Evolutionary conservation across 23 red algal genomes (phyloP).

Genomic region (Chondrus crispus): DNA sequence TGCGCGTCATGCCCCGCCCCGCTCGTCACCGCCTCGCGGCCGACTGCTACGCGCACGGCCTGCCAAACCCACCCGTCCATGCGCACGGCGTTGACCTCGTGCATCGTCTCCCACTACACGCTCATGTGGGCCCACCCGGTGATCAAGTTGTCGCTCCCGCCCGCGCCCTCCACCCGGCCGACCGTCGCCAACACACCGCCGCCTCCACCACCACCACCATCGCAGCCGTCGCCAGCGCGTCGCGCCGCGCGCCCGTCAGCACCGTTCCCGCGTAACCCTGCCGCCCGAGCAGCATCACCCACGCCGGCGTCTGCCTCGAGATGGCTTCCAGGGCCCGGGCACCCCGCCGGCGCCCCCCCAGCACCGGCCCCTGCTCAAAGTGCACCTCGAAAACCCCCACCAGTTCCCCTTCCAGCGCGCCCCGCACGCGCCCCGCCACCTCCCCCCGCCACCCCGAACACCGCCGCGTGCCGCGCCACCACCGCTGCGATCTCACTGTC

Average conservation of each 20-base stretch:
- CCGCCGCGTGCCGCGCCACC: neutral
- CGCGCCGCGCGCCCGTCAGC: conserved; percentile 55
- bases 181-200: conserved; percentile 65
- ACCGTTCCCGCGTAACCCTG: conserved; percentile 80
- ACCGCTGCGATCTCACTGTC: neutral
- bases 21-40: conserved; percentile 58
- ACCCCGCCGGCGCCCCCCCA: conserved; percentile 20
- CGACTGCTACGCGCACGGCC: too few relatives aligned
- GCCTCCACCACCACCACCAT: conserved; percentile 15
- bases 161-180: conserved; percentile 32
- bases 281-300: conserved; percentile 5
- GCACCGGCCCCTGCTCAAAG: conserved; percentile 85
- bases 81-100: conserved; percentile 39
- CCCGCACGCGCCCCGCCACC: too few relatives aligned
- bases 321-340: conserved; percentile 66
- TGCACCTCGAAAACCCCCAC: conserved; percentile 68
- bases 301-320: conserved; percentile 53
- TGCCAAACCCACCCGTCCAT: conserved; percentile 61
- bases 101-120: neutral
- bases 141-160: conserved; percentile 42
- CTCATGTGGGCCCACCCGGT: conserved; percentile 31
- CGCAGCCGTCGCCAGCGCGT: conserved; percentile 72
- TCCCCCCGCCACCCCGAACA: neutral
- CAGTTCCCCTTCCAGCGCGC: conserved; percentile 5
- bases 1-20: conserved; percentile 87